Evolutionary conservation across 2,329 filamentous ascomycete genomes (phyloP), one percentile per base, ranked within the genome.

Genomic region (Claviceps purpurea): DNA sequence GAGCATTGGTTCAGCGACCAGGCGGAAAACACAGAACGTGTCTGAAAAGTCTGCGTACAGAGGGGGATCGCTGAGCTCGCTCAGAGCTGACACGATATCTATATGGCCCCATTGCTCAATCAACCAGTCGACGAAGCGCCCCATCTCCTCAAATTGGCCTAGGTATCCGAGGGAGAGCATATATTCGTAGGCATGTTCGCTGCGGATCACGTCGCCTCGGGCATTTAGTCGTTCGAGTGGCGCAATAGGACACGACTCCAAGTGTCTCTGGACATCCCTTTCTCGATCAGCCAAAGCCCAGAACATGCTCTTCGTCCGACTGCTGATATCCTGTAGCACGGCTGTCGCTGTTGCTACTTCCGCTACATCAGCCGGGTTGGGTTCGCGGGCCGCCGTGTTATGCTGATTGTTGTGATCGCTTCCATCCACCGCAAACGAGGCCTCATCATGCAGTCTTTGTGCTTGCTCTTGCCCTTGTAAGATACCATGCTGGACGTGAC

Each of bases 131-230:
- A 84, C 65, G 5, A 83, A 65, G 4, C 68, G 68, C 5, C 76
- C 71, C 62, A 88, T 78, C 49, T 76, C 79, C 2, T 74, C 67
- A 48, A 72, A 71, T 56, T 87, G 79, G 39, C 75, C 75, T n/a
- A 81, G 64, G 50, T 76, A 73, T 1, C 78, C 84, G 22, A 89
- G 68, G 1, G 78, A 73, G 47, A 81, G 74, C 62, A 89, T 73
- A 61, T 86, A 85, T 2, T 71, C 68, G 58, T 85, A 78, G 1
- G 60, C 65, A 14, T 67, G 57, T 80, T 61, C 58, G 5, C 62
- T 64, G 52, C 60, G 57, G 41, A 67, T 62, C 2, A 62, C 61
- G 52, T 70, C 68, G 50, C 54, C 57, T 7, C 68, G 60, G 30
- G 59, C 59, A 42, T 59, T 57, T 62, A 69, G 64, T 10, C 59